phyloP scores from a whole-genome alignment of 768 basidiomycete species.

The Clavaria fumosa region DNA sequence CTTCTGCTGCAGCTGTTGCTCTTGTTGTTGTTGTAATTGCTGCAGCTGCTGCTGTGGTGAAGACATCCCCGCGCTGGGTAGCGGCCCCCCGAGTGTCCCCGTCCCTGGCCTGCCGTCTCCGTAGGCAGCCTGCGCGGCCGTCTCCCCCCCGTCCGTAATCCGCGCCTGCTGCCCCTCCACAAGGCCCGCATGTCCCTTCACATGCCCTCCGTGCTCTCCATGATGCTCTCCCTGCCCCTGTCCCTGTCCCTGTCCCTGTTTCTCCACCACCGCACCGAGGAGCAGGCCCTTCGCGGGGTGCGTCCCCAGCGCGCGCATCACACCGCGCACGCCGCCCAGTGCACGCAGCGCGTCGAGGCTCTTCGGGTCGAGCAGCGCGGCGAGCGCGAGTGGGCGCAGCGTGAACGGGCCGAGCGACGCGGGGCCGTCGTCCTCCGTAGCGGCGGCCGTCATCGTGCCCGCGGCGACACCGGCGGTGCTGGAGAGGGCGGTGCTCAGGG shows the following conservation, averaged over 20 bases:
- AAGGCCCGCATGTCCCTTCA: background rate
- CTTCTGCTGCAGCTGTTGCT: constrained; percentile 11
- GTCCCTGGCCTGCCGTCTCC: constrained; percentile 14
- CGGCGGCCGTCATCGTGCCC: too few relatives aligned
- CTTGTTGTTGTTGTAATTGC: too few relatives aligned
- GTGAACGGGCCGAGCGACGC: too few relatives aligned
- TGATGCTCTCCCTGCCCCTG: background rate
- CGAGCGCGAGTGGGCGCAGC: constrained; percentile 61
- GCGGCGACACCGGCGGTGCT: too few relatives aligned
- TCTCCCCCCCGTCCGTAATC: constrained; percentile 1
- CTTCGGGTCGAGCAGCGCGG: constrained; percentile 84
- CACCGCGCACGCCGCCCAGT: constrained; percentile 54
- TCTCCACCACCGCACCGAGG: too few relatives aligned
- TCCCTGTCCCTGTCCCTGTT: too few relatives aligned
- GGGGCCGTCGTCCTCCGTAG: too few relatives aligned
- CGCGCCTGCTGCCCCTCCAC: too few relatives aligned
- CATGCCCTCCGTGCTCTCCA: too few relatives aligned
- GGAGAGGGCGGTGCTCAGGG: too few relatives aligned
- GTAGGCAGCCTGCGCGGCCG: constrained; percentile 8
- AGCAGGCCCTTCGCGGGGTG: constrained; percentile 37
- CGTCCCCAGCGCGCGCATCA: constrained; percentile 66
- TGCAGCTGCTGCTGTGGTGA: too few relatives aligned
- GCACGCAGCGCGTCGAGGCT: constrained; percentile 43
- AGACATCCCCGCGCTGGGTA: too few relatives aligned
- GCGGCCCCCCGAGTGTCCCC: constrained; percentile 14